Evolutionary conservation across 331 rosid species (phyloP), one percentile per base, ranked within the genome.

Genomic region (Quercus tomentella): DNA sequence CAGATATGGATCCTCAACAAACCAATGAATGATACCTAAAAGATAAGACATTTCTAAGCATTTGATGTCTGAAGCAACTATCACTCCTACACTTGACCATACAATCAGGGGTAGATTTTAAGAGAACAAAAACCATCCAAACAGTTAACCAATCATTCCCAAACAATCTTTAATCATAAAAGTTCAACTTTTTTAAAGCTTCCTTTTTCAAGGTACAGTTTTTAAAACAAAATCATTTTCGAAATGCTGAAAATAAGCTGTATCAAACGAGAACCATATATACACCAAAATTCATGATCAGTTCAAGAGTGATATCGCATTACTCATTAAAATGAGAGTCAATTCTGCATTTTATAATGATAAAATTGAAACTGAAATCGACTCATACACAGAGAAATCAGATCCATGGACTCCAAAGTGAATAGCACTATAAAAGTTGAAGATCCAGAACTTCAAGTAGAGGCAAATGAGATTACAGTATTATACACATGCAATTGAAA

Each of bases 381-480:
- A 66, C 17, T 67, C 15, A 71, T 11, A 23, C 17, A 74, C 6
- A 28, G 1, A 65, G 21, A 80, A n/a, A 28, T 65, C 75, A 86
- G 86, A 82, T 88, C 89, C 71, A 73, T 16, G 57, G 65, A 8
- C 77, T 73, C 21, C 23, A 57, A 51, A 4, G 23, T n/a, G 63
- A 25, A 75, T 62, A 71, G 28, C 5, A 37, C 70, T 25, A 7
- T 71, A 79, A 18, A 28, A 43, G 45, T 63, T 70, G 26, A 81
- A 82, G 97, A 89, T 89, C 91, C 86, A 82, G 57, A 68, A 14
- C 30, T 52, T 28, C 41, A 25, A 58, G n/a, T 2, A 2, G 14
- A 71, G 77, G 61, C 51, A 73, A 57, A 67, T 8, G 23, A 66
- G 62, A 72, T 75, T 60, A n/a, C 23, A 28, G 45, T 41, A 41